Evolutionary conservation across 345 rosid genomes (phyloP).

Genomic region (Crucihimalaya himalaica): DNA sequence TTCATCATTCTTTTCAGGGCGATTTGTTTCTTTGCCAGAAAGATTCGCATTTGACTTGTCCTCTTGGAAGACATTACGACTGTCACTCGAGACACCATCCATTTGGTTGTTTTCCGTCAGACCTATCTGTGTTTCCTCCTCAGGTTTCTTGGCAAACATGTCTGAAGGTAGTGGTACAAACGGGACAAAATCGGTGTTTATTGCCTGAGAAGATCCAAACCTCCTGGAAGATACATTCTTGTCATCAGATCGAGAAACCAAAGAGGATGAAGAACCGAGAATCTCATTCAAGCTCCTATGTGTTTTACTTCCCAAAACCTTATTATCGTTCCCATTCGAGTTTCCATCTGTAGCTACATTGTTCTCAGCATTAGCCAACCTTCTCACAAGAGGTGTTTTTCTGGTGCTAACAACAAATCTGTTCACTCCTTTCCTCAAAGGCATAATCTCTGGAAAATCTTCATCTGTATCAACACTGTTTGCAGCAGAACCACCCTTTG

Average conservation of each 20-base stretch:
- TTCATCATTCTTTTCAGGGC: slow-evolving; percentile 48
- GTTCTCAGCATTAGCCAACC: slow-evolving; percentile 55
- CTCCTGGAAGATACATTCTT: slow-evolving; percentile 32
- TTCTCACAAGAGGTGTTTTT: slow-evolving; percentile 87
- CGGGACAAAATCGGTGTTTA: slow-evolving; percentile 53
- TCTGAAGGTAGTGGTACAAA: slow-evolving; percentile 81
- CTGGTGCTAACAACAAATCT: slow-evolving; percentile 88
- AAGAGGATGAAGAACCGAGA: slow-evolving; percentile 47
- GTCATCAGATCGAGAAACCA: slow-evolving; percentile 30
- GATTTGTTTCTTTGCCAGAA: slow-evolving; percentile 37
- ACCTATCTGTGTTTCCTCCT: slow-evolving; percentile 37
- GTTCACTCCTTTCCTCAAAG: slow-evolving; percentile 91
- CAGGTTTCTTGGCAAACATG: slow-evolving; percentile 69
- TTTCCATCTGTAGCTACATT: slow-evolving; percentile 22
- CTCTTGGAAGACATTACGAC: slow-evolving; percentile 26
- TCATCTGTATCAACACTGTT: slow-evolving; percentile 67
- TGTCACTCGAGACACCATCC: slow-evolving; percentile 9
- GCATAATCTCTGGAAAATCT: slow-evolving; percentile 92
- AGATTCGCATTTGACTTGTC: slow-evolving; percentile 25
- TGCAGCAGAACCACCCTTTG: slow-evolving; percentile 59
- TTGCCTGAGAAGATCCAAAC: slow-evolving; percentile 42
- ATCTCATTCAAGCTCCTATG: slow-evolving; percentile 48
- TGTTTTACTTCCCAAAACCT: slow-evolving; percentile 25
- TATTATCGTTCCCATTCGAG: slow-evolving; percentile 27
- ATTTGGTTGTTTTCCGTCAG: slow-evolving; percentile 25